These are phyloP conservation scores for Annulohypoxylon stygium DNA, from an alignment of 495 filamentous ascomycete species.

Conservation along the genomic window DNA sequence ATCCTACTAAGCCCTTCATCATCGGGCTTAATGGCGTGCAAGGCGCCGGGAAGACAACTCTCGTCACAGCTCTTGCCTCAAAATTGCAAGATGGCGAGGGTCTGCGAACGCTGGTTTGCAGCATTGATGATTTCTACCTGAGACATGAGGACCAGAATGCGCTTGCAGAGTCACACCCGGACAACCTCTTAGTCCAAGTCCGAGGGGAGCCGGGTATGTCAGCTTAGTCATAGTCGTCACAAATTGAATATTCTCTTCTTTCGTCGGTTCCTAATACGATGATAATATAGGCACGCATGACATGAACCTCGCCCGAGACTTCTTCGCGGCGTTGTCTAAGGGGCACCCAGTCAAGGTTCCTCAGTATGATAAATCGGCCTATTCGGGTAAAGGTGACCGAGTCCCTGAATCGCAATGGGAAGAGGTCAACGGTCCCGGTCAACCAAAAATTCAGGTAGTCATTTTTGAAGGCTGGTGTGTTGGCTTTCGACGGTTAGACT, in stretches of 20 bases:
- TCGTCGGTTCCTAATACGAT: conserved; percentile 32
- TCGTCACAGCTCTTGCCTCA: conserved; percentile 76
- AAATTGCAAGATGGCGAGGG: conserved; percentile 75
- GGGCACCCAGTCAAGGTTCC: conserved; percentile 73
- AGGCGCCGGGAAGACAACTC: conserved; percentile 90
- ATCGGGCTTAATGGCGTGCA: conserved; percentile 78
- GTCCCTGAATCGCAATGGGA: conserved; percentile 71
- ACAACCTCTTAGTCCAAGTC: conserved; percentile 82
- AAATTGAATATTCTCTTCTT: conserved; percentile 2
- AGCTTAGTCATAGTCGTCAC: conserved; percentile 15
- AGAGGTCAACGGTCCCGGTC: conserved; percentile 68
- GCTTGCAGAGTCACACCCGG: conserved; percentile 72
- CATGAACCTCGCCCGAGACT: conserved; percentile 68
- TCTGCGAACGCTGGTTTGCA: conserved; percentile 80
- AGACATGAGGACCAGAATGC: conserved; percentile 76
- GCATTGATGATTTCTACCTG: conserved; percentile 94
- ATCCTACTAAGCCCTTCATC: conserved; percentile 63
- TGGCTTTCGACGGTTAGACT: conserved; percentile 78
- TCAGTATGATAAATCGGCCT: conserved; percentile 85
- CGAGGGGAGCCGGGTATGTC: conserved; percentile 78
- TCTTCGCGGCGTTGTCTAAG: conserved; percentile 72
- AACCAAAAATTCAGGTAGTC: conserved; percentile 70
- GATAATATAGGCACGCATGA: conserved; percentile 79
- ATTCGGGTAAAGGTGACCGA: conserved; percentile 83
- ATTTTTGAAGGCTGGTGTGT: conserved; percentile 96